Base-by-base conservation (phyloP, 2,329 filamentous ascomycete species). In the Trichoderma lentiforme region DNA sequence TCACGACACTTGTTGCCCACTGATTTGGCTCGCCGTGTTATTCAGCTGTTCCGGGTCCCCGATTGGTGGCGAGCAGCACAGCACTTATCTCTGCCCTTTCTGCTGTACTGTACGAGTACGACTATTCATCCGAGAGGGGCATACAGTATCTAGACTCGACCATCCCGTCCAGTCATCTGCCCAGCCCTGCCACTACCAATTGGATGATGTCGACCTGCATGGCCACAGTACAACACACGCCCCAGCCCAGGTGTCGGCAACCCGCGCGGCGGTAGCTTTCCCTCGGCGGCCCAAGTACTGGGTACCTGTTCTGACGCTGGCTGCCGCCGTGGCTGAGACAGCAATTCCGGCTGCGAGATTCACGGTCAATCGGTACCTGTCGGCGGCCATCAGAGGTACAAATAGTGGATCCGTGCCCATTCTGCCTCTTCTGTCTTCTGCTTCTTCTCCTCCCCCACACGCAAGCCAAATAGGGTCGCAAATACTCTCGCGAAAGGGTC, bases 391-490 rank as follows among this genome's bases (percentile, higher is more conserved):
- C 24, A 39, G 34, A 60, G 57, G 47, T 72, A 74, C 72, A 73
- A 72, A 74, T 66, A 79, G 66, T 77, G 79, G 73, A 73, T 70
- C 47, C 72, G 72, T 71, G 51, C 70, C 74, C 72, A 64, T 72
- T 60, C 26, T 30, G 18, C 74, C 77, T 76, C 78, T 83, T 83
- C 83, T 84, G 4, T 83, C 83, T 83, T 84, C n/a, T 32, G 43
- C 18, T 72, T 72, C 78, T 81, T 82, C 81, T 83, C 83, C 21
- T 83, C 21, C 53, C 68, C 83, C 83, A 84, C 86, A 86, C 85
- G 85, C 85, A 82, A 80, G 85, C 82, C 85, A 83, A 82, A 81
- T 82, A 83, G 86, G 87, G 87, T 86, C 86, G 87, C 87, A 89
- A 89, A 89, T 36, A 82, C 76, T 76, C 82, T 80, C 79, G 81